phyloP scores from a whole-genome alignment of 257 asterid species.

The Rehmannia glutinosa region DNA sequence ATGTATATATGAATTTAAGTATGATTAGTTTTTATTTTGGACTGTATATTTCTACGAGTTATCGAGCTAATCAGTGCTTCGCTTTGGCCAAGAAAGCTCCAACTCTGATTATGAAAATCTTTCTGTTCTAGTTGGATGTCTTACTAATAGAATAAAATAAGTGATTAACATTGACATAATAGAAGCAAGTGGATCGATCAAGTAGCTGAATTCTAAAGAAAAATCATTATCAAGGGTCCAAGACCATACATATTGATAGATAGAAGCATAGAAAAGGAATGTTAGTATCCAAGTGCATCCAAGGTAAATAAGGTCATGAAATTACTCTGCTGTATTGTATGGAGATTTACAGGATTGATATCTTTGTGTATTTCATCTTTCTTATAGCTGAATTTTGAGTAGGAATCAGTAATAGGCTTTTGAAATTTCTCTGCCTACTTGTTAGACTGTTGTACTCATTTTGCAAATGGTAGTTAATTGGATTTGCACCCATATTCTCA shows the following conservation, averaged over 20 bases:
- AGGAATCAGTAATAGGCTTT: neutral
- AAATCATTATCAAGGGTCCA: too few species aligned
- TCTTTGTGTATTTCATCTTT: neutral
- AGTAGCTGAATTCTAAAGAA: too few species aligned
- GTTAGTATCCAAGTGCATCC: too few species aligned
- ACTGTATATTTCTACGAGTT: conserved; percentile 1
- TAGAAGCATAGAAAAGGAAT: too few species aligned
- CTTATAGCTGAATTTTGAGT: neutral
- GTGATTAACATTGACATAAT: too few species aligned
- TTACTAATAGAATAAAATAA: too few species aligned
- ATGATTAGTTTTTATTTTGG: neutral
- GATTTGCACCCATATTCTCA: neutral
- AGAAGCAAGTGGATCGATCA: too few species aligned
- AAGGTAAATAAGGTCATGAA: neutral
- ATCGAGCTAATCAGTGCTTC: too few species aligned
- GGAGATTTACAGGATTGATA: neutral
- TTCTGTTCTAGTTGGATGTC: too few species aligned
- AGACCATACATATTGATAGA: too few species aligned
- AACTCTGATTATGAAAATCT: too few species aligned
- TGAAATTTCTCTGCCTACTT: neutral
- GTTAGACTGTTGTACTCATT: neutral
- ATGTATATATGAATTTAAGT: conserved; percentile 10
- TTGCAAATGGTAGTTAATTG: neutral
- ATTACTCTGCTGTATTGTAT: neutral
- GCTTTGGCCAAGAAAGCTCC: too few species aligned